Base-by-base conservation (phyloP, 768 basidiomycete genomes). In the Termitomyces sp. region DNA sequence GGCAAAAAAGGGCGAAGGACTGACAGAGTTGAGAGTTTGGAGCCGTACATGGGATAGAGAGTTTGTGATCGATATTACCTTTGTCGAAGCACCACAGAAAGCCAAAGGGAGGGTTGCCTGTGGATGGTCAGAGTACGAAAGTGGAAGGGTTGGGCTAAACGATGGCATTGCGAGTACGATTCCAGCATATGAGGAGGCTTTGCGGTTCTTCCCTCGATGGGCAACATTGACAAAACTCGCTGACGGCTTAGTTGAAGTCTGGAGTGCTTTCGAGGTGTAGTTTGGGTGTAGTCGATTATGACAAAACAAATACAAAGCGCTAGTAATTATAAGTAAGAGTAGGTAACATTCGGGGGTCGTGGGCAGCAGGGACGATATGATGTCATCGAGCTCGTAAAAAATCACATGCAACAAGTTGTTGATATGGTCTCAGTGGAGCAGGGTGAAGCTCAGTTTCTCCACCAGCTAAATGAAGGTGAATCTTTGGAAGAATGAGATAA, bases 191-290 rank as follows among this genome's bases (percentile, higher is more conserved):
- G 87, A 90, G 66, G 89, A 91, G 66, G 79, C 82, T 27, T 65
- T 89, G 7, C 65, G 69, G 7, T 88, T 86, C 68, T 68, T 89
- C 57, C 89, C 89, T 20, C 72, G 78, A 46, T 91, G 89, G 89
- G 84, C 80, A 10, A 75, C 76, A n/a, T 80, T 81, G 46, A 81
- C 81, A 5, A 88, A 88, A 72, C 61, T 68, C 53, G 69, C 73
- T 3, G 79, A 82, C 59, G 86, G 82, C 1, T 67, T 89, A 53
- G 85, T 88, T 26, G 86, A 88, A 66, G 87, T 70, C 22, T 76
- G 71, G 71, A 71, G 66, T 36, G 64, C 65, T 32, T 76, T 76
- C 60, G 64, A 63, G 44, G 43, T 71, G 49, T 74, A 58, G 37
- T 43, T 8, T n/a, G n/a, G n/a, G n/a, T n/a, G n/a, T n/a, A n/a